These are phyloP conservation scores for Neurospora tetrasperma DNA, from an alignment of 495 filamentous ascomycete genomes.

Conservation along the genomic window DNA sequence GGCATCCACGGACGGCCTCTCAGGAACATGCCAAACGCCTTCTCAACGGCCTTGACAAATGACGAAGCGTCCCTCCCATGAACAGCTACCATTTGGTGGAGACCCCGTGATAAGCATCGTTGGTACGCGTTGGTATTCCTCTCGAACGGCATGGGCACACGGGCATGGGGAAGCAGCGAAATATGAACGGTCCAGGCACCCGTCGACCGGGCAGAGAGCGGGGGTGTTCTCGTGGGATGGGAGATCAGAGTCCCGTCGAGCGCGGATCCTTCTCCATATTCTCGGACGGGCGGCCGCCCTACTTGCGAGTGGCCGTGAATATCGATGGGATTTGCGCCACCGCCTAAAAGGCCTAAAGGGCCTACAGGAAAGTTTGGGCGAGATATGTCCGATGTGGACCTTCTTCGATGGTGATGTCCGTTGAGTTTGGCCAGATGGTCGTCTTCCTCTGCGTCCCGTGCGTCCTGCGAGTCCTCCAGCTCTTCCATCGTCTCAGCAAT, in stretches of 20 bases:
- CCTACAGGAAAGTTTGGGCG: constrained; percentile 16
- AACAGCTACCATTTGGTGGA: constrained; percentile 43
- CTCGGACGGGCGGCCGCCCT: constrained; percentile 9
- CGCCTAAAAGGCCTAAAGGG: constrained; percentile 25
- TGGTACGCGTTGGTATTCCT: constrained; percentile 49
- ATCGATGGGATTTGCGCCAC: constrained; percentile 15
- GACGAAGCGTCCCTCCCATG: constrained; percentile 36
- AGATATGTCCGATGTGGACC: constrained; percentile 25
- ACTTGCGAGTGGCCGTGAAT: constrained; percentile 12
- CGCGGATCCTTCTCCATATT: constrained; percentile 9
- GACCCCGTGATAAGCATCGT: constrained; percentile 44
- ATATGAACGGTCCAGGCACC: constrained; percentile 46
- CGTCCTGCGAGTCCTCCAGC: background rate
- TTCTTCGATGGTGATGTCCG: constrained; percentile 15
- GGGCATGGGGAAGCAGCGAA: constrained; percentile 40
- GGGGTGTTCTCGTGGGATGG: constrained; percentile 4
- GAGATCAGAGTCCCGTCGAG: constrained; percentile 9
- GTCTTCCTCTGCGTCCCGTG: constrained; percentile 12
- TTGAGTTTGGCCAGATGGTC: constrained; percentile 2
- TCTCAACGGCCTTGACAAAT: constrained; percentile 35
- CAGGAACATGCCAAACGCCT: constrained; percentile 39
- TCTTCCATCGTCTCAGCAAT: constrained; percentile 31
- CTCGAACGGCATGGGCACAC: constrained; percentile 47
- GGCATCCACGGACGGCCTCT: constrained; percentile 42
- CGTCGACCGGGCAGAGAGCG: constrained; percentile 14